Evolutionary conservation across 805 yeast genomes (phyloP).

Genomic region (Saturnispora bothae): DNA sequence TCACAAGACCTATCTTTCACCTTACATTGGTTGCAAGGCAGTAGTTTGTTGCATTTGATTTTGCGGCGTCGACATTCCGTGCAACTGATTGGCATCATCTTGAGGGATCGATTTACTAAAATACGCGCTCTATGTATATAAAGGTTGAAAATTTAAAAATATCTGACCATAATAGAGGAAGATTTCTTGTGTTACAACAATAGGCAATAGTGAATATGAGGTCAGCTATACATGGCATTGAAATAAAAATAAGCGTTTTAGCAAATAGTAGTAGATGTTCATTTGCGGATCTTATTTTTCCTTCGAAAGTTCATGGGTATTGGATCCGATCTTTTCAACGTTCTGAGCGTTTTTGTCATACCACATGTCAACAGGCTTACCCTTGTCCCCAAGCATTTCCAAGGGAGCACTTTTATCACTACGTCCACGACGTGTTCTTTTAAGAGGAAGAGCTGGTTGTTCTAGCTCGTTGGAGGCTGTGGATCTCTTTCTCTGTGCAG

Average conservation of each 20-base stretch:
- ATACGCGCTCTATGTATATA: too few relatives aligned
- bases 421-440: neutral
- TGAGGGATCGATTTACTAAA: neutral
- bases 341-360: neutral
- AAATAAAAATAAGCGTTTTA: too few relatives aligned
- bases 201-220: too few relatives aligned
- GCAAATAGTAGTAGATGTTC: too few relatives aligned
- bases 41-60: constrained; percentile 27
- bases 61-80: constrained; percentile 27
- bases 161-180: too few relatives aligned
- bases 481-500: neutral
- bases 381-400: neutral
- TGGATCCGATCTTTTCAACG: too few relatives aligned
- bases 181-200: too few relatives aligned
- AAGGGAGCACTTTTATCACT: neutral
- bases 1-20: constrained; percentile 31
- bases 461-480: neutral
- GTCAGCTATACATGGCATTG: too few relatives aligned
- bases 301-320: too few relatives aligned
- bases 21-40: constrained; percentile 37
- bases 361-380: neutral
- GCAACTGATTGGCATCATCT: constrained; percentile 27
- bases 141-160: too few relatives aligned
- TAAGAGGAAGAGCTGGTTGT: neutral
- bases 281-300: too few relatives aligned